Evolutionary conservation across 768 basidiomycete genomes (phyloP), one percentile per base, ranked within the genome.

Genomic region (Psilocybe tampanensis): DNA sequence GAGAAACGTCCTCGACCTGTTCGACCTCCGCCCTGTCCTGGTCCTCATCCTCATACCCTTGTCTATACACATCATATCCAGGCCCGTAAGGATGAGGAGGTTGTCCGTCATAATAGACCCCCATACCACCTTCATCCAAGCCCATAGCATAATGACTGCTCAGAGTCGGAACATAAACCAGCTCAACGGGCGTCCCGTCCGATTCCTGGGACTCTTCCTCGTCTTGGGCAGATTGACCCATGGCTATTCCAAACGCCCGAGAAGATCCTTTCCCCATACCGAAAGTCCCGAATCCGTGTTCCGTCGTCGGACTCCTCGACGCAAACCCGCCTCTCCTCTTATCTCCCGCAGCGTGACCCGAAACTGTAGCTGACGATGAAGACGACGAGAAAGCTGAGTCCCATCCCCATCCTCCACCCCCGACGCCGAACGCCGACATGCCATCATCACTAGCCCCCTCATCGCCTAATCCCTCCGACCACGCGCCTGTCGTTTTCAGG

Each of bases 401-500:
- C 63, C 56, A 57, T 52, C 54, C 44, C 53, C 54, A 41, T 33
- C 33, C 48, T 44, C 41, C 53, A 51, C 59, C 59, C 15, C 48
- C 54, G 32, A 54, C 56, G 34, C 45, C 56, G 48, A 57, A 18
- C 29, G 41, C 49, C 55, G 62, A 48, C 47, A 65, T 55, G 54
- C 67, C 63, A 57, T 74, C 76, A 47, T 74, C 71, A 29, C 76
- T 74, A 18, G 68, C 76, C 8, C 74, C 74, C 42, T 80, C 78
- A 52, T 81, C 79, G 4, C 79, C 77, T 48, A 81, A 78, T 2
- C 78, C 72, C 54, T 81, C 79, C n/a, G 71, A 67, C 81, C 82
- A 81, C 11, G 58, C 74, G 1, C 80, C 77, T 9, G 78, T 83
- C 17, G 92, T 92, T 76, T 98, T 99, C 61, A 98, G 80, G 44